Evolutionary conservation across 2,329 filamentous ascomycete species (phyloP).

Genomic region (Ophiosphaerella narmari): DNA sequence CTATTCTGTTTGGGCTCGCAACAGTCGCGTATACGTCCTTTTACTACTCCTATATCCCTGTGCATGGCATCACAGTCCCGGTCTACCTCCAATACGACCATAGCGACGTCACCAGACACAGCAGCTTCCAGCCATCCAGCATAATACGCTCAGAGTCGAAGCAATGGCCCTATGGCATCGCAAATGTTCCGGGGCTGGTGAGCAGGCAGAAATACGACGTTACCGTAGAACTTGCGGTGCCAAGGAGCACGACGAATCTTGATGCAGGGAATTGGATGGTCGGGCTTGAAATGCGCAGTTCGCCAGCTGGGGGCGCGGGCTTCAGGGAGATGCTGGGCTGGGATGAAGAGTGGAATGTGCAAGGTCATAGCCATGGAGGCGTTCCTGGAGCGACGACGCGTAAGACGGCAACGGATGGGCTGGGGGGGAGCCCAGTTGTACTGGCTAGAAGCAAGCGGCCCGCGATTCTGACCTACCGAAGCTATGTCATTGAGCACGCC

Average conservation of each 20-base stretch:
- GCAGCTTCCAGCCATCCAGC: constrained; percentile 1
- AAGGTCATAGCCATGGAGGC: constrained; percentile 25
- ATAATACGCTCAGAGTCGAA: neutral
- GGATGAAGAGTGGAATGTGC: constrained; percentile 38
- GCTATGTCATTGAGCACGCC: constrained; percentile 47
- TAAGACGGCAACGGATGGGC: constrained; percentile 2
- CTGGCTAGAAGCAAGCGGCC: constrained; percentile 54
- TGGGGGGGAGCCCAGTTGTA: neutral
- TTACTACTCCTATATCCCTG: constrained; percentile 71
- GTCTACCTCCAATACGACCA: constrained; percentile 70
- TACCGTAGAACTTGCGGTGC: constrained; percentile 73
- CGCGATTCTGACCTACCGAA: constrained; percentile 78
- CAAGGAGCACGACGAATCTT: constrained; percentile 76
- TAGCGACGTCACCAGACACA: constrained; percentile 7
- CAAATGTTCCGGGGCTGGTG: constrained; percentile 49
- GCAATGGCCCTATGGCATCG: constrained; percentile 57
- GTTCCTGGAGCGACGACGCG: constrained; percentile 11
- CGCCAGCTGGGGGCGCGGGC: constrained; percentile 9
- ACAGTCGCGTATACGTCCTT: constrained; percentile 67
- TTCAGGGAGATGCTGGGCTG: constrained; percentile 31
- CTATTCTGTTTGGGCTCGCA: constrained; percentile 62
- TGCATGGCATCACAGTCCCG: constrained; percentile 64
- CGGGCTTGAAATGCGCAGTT: constrained; percentile 68
- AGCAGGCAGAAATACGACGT: constrained; percentile 85
- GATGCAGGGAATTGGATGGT: constrained; percentile 94